These are phyloP conservation scores for Dactylellina cionopaga DNA, from an alignment of 2,329 filamentous ascomycete species.

Conservation along the genomic window DNA sequence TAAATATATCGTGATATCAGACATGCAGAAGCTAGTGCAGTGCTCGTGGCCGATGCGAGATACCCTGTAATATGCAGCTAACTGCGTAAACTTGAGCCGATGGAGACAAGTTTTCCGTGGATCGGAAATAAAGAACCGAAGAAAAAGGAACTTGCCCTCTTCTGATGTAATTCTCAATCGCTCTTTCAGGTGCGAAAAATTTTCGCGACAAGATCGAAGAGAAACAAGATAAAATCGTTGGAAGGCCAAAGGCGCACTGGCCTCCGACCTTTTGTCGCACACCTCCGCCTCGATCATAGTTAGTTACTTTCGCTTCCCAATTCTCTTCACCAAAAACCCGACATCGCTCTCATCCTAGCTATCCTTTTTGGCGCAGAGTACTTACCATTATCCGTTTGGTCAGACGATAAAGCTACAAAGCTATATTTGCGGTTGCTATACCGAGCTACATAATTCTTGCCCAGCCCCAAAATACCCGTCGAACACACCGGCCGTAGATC, in stretches of 20 bases:
- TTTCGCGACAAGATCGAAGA: neutral
- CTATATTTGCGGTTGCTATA: neutral
- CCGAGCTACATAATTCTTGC: too few species aligned
- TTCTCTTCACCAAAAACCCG: neutral
- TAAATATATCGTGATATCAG: neutral
- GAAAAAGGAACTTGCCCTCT: slow-evolving; percentile 7
- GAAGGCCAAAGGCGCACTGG: slow-evolving; percentile 33
- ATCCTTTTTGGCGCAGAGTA: neutral
- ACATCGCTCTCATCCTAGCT: neutral
- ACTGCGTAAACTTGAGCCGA: neutral
- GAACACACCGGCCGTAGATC: slow-evolving; percentile 13
- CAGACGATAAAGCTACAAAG: slow-evolving; percentile 3
- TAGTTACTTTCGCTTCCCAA: neutral
- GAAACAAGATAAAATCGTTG: too few species aligned
- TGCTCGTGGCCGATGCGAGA: neutral
- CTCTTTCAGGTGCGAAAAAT: neutral
- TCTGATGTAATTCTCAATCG: neutral
- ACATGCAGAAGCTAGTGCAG: neutral
- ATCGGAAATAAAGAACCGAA: slow-evolving; percentile 14
- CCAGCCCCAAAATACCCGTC: too few species aligned
- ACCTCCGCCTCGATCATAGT: slow-evolving; percentile 11
- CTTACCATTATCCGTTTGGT: neutral
- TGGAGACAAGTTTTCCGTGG: neutral
- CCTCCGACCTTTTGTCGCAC: neutral
- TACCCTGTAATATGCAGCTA: slow-evolving; percentile 19